Base-by-base conservation (phyloP, 495 filamentous ascomycete species). In the Penicillium maclennaniae region DNA sequence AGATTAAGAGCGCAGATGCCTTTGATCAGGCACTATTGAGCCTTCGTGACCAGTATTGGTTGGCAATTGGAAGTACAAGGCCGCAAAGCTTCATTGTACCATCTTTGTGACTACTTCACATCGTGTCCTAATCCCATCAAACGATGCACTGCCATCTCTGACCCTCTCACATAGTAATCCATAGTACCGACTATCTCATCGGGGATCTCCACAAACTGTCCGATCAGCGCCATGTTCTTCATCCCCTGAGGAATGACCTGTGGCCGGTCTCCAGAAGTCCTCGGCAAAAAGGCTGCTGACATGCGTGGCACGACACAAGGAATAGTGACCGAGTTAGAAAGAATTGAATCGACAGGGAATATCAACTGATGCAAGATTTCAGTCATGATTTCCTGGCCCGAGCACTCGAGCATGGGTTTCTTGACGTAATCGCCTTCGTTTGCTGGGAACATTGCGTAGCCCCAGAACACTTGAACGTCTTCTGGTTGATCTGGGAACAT, bases 161-260 rank as follows among this genome's bases (percentile, higher is more conserved):
- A 72, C 43, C 68, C 64, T 15, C 68, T 57, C 6, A 77, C 69
- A 57, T 65, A 69, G 51, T 77, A 77, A 48, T 76, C 74, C 54
- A 69, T 65, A 27, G 60, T 71, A n/a, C 71, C 67, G 14, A 65
- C 62, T 7, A 65, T 65, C 50, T 77, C 74, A 45, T 66, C 65
- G 7, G 48, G 49, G 12, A 75, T 71, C 55, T 77, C 70, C 17
- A 75, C 74, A 58, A 70, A 77, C 51, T 72, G 70, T 0, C 74
- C 74, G 7, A 77, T 59, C 2, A 71, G 43, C 1, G 69, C 74
- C 46, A 76, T 43, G 59, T 77, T 77, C 19, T 50, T 61, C 23
- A 62, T 65, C 0, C 62, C 64, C 19, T 64, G 49, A 0, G 70
- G 71, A 39, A 75, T 66, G 6, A 77, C 68, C 27, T 20, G 28